Conservation (phyloP, 2,329 filamentous ascomycete species). For the Talaromyces sp. region DNA sequence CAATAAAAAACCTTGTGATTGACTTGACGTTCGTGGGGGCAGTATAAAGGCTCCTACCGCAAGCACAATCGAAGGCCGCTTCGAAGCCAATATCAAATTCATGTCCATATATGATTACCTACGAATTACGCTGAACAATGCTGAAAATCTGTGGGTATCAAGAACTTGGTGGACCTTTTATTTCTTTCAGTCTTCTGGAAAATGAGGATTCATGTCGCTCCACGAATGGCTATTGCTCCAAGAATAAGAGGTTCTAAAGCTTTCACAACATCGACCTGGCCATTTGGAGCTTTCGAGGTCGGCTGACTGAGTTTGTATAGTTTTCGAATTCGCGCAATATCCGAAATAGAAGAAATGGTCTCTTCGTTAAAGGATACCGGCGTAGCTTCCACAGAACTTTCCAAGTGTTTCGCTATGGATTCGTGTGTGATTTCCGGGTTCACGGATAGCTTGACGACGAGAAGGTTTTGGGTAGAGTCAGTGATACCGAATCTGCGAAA, state of each 20-base stretch:
- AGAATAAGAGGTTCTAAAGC: constrained; percentile 65
- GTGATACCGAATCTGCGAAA: constrained; percentile 84
- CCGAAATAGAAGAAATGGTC: constrained; percentile 56
- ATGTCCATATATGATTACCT: not conserved
- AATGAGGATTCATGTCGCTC: constrained; percentile 41
- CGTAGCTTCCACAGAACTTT: constrained; percentile 58
- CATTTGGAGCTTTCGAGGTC: constrained; percentile 37
- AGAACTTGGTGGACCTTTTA: not conserved
- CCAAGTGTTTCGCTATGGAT: constrained; percentile 59
- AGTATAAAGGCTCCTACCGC: not conserved
- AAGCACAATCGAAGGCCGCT: not conserved
- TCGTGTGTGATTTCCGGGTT: constrained; percentile 46
- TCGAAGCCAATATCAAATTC: too few species aligned
- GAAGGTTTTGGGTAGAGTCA: constrained; percentile 65
- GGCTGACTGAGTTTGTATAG: constrained; percentile 75
- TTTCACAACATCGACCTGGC: constrained; percentile 22
- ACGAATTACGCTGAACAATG: not conserved
- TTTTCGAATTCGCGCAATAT: constrained; percentile 70
- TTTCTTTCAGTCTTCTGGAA: not conserved
- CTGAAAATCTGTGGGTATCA: not conserved
- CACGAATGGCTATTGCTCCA: constrained; percentile 73
- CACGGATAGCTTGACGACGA: constrained; percentile 74
- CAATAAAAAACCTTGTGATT: not conserved
- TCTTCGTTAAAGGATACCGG: constrained; percentile 60
- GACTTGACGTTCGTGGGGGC: not conserved